Base-by-base conservation (phyloP, 2,329 filamentous ascomycete genomes). In the Leptoxyphium fumago region DNA sequence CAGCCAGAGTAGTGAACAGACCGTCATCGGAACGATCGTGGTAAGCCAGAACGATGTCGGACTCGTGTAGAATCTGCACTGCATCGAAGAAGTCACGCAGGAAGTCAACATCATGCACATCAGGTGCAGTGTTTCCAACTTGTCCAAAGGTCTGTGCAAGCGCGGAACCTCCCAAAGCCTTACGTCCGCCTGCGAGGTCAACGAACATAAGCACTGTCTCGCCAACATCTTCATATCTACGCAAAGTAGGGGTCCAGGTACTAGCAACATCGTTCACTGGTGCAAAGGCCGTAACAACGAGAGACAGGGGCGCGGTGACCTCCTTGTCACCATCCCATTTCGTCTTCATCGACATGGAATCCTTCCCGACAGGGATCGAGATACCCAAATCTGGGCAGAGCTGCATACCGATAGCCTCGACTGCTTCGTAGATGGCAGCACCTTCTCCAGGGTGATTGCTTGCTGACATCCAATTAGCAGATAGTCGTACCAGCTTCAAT, bases 391-490 rank as follows among this genome's bases (percentile, higher is more conserved):
- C 73, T 2, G 87, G 87, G 64, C 91, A 98, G 8, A 98, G 71
- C 40, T 94, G 83, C 77, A 94, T 82, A 41, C 88, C 88, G 46
- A 95, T 87, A 9, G 89, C 87, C 60, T 94, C 77, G 2, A 95
- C 91, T 28, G 88, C 91, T 63, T 95, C 86, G 57, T 94, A 96
- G 29, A 96, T 73, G 13, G 82, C 86, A 34, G 89, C 88, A 36
- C 86, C 88, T 64, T 98, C 91, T 40, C 91, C 91, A 17, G 84
- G 81, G 61, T 95, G 87, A 59, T 80, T 87, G 48, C 88, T 84
- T n/a, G 89, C 89, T 2, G 87, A 88, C 91, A 96, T 96, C 89
- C 89, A 98, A 67, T 98, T 96, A 41, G 89, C 89, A 2, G 88
- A 95, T 9, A 96, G 75, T 60, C 89, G 82, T 48, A 96, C 80